Conservation (phyloP, 768 basidiomycete species). For the Rhodocollybia butyracea region DNA sequence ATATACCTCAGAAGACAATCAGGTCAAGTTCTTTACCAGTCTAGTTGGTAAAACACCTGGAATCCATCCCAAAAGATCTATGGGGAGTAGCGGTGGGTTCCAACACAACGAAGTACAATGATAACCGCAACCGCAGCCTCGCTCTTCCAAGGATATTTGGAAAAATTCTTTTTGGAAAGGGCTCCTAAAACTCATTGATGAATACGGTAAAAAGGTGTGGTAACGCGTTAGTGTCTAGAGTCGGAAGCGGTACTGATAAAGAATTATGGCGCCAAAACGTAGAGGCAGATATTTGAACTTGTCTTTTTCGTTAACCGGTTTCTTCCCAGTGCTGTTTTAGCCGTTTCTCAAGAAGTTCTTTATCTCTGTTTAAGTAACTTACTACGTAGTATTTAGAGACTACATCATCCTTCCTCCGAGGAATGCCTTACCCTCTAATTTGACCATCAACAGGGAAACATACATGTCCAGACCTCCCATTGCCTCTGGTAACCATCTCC, state of each 20-base stretch:
- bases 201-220: constrained; percentile 25
- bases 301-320: too few species aligned
- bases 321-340: too few species aligned
- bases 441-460: too few species aligned
- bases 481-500: too few species aligned
- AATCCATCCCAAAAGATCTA: constrained; percentile 46
- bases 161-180: not conserved
- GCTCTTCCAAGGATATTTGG: constrained; percentile 11
- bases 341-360: too few species aligned
- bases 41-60: constrained; percentile 47
- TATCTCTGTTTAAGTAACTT: too few species aligned
- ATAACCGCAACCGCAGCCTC: constrained; percentile 21
- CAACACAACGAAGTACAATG: not conserved
- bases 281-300: constrained; percentile 31
- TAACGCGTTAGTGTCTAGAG: not conserved
- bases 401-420: too few species aligned
- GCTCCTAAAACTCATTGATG: constrained; percentile 18
- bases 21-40: not conserved
- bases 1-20: constrained; percentile 17
- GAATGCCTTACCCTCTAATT: too few species aligned
- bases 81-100: not conserved
- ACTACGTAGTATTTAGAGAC: too few species aligned
- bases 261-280: constrained; percentile 30
- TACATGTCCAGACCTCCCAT: too few species aligned
- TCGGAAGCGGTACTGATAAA: not conserved